Percentiles rank a stretch among this genome's conserved stretches.
phyloP scores from a whole-genome alignment of 1,284 basidiomycete species.

The Porodaedalea pini region DNA sequence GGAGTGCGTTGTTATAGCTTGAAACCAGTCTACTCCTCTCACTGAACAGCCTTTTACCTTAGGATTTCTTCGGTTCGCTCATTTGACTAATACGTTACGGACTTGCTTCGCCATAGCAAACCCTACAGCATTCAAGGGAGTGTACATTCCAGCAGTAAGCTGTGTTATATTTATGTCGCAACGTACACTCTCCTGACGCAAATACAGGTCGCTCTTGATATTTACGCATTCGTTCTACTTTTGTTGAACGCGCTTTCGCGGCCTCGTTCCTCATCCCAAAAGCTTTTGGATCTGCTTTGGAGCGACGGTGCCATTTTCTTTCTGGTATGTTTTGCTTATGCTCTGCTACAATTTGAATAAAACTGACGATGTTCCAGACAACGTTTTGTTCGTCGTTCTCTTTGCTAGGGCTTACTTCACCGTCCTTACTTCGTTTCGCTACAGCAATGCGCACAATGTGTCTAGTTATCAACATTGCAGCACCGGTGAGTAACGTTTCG shows the following conservation, averaged over 20 bases:
- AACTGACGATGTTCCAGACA: neutral
- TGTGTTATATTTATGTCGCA: neutral
- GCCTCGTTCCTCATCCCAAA: slow-evolving; percentile 3
- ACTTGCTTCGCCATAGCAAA: neutral
- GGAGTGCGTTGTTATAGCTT: neutral
- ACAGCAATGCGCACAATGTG: slow-evolving; percentile 1
- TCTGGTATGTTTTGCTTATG: neutral
- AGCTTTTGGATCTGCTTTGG: neutral
- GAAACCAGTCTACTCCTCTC: no score
- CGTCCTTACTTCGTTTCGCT: no score
- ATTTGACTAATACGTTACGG: neutral
- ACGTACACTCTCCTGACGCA: neutral
- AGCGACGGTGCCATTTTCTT: slow-evolving; percentile 5
- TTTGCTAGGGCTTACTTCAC: no score
- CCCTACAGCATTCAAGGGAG: neutral
- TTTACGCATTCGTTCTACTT: slow-evolving; percentile 3
- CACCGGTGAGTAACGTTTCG: neutral
- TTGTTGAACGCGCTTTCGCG: slow-evolving; percentile 4
- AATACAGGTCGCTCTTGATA: slow-evolving; percentile 3
- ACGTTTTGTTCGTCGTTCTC: slow-evolving; percentile 3
- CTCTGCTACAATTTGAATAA: neutral
- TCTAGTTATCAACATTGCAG: neutral
- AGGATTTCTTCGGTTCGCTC: neutral
- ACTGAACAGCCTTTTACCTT: neutral
- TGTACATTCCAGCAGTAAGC: slow-evolving; percentile 7